A percentile compares a stretch with the other conserved stretches of the same genome.
These are phyloP conservation scores for Triticum timopheevii DNA, from an alignment of 176 grass and related monocot species.

Conservation along the genomic window DNA sequence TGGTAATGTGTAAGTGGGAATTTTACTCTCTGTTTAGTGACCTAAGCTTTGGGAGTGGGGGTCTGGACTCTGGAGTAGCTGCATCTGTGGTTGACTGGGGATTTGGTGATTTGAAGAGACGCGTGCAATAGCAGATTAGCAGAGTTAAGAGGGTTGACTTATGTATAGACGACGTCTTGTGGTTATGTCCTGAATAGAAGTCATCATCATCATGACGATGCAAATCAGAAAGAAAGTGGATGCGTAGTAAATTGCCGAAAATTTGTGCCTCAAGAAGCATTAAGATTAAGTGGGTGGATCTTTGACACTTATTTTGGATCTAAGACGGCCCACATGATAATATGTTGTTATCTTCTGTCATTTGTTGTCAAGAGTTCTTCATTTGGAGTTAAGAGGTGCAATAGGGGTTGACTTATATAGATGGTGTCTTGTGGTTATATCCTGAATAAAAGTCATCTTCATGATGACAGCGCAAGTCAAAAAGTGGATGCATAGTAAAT, in stretches of 20 bases:
- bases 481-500: background rate
- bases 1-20: background rate
- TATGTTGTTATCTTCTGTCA: background rate
- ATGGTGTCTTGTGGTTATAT: background rate
- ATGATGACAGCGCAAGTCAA: background rate
- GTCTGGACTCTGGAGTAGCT: background rate
- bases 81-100: background rate
- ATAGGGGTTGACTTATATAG: background rate
- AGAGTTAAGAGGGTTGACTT: background rate
- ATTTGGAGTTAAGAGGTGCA: background rate
- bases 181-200: background rate
- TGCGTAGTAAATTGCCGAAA: background rate
- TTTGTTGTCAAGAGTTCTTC: background rate
- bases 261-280: background rate
- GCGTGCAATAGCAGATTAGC: background rate
- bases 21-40: background rate
- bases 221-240: background rate
- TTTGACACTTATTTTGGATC: background rate
- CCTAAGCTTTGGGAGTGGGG: background rate
- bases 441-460: background rate
- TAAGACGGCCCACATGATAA: background rate
- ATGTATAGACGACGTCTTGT: background rate
- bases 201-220: background rate
- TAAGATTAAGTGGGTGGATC: background rate
- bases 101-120: background rate